Percentiles rank a stretch among this genome's conserved stretches.
These are phyloP conservation scores for Thymus mandschuricus DNA, from an alignment of 257 asterid species.

Conservation along the genomic window DNA sequence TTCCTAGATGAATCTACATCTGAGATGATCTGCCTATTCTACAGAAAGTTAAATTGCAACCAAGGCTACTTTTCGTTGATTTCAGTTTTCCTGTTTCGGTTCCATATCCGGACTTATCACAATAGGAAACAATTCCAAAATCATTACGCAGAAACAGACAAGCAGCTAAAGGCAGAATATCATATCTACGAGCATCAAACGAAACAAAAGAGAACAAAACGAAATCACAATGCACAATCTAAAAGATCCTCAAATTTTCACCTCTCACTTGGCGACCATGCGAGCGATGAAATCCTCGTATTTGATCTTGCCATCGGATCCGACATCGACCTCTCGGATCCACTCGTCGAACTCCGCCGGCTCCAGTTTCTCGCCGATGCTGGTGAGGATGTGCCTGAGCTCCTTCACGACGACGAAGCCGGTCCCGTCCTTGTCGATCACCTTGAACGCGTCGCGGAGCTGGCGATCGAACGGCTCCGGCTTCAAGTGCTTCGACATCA, in stretches of 20 bases:
- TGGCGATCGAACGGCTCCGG: conserved; percentile 97
- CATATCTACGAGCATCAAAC: conserved; percentile 2
- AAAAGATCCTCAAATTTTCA: conserved; percentile 22
- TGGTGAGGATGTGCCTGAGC: conserved; percentile 91
- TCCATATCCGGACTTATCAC: background rate
- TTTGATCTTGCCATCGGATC: conserved; percentile 92
- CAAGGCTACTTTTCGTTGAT: background rate
- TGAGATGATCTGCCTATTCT: conserved; percentile 10
- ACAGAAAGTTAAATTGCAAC: background rate
- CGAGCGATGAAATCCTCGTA: conserved; percentile 94
- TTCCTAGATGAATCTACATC: background rate
- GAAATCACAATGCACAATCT: conserved; percentile 22
- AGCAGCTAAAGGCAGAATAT: background rate
- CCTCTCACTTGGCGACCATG: conserved; percentile 85
- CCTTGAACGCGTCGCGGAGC: conserved; percentile 96
- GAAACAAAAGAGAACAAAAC: background rate
- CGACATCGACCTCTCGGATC: conserved; percentile 98
- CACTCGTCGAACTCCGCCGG: conserved; percentile 96
- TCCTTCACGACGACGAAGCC: conserved; percentile 87
- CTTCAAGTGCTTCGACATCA: conserved; percentile 88
- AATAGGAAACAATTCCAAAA: background rate
- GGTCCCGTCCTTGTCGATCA: conserved; percentile 82
- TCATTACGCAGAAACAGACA: conserved; percentile 14
- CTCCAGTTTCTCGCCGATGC: conserved; percentile 94
- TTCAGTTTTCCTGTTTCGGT: background rate